Evolutionary conservation across 768 basidiomycete genomes (phyloP).

Genomic region (Mycena belliarum): DNA sequence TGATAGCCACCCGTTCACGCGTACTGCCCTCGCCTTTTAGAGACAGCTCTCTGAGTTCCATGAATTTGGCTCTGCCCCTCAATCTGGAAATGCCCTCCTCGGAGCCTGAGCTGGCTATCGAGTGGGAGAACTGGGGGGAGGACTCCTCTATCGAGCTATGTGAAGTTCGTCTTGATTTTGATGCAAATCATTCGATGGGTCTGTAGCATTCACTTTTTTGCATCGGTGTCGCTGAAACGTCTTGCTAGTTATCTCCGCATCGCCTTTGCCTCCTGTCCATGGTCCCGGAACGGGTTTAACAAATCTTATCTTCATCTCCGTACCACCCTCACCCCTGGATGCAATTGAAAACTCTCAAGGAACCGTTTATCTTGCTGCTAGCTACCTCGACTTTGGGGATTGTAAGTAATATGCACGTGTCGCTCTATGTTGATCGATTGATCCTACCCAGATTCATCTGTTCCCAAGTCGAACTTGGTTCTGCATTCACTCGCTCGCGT

Average conservation of each 20-base stretch:
- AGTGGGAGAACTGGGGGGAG: conserved; percentile 61
- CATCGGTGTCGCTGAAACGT: not conserved
- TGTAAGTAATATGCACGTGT: conserved; percentile 40
- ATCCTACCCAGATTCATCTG: conserved; percentile 31
- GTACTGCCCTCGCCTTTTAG: conserved; percentile 40
- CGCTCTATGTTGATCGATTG: conserved; percentile 2
- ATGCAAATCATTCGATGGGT: conserved; percentile 45
- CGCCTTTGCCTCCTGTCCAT: conserved; percentile 49
- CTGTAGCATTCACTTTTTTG: conserved; percentile 21
- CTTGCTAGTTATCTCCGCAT: conserved; percentile 39
- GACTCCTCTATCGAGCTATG: conserved; percentile 61
- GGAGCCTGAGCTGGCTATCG: conserved; percentile 30
- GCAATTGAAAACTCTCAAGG: conserved; percentile 27
- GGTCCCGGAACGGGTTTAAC: conserved; percentile 37
- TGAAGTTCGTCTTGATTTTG: conserved; percentile 55
- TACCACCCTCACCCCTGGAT: conserved; percentile 30
- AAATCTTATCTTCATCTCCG: conserved; percentile 48
- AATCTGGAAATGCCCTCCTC: conserved; percentile 30
- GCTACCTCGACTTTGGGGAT: conserved; percentile 60
- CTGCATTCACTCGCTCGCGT: conserved; percentile 33
- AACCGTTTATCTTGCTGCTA: conserved; percentile 48
- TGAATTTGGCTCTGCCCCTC: conserved; percentile 44
- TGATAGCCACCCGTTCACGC: conserved; percentile 65
- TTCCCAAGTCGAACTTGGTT: conserved; percentile 40
- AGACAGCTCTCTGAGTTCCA: conserved; percentile 35